Evolutionary conservation across 2,329 filamentous ascomycete species (phyloP).

Genomic region (Arachnopeziza araneosa): DNA sequence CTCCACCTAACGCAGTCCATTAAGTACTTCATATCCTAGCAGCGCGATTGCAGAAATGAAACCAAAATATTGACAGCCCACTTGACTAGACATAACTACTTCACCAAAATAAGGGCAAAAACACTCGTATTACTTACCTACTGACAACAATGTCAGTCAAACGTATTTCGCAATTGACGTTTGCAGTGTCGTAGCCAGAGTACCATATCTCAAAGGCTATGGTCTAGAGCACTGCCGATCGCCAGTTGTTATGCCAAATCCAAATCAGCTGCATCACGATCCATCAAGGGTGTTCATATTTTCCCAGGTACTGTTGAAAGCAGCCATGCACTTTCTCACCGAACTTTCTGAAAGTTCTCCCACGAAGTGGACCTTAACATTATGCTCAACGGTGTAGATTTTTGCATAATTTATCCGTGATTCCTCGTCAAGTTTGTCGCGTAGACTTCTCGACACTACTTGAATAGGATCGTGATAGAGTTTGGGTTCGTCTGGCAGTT

Average conservation of each 20-base stretch:
- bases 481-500: background rate
- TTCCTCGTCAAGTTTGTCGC: constrained; percentile 4
- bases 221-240: background rate
- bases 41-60: no score
- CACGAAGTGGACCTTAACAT: constrained; percentile 22
- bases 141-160: no score
- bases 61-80: no score
- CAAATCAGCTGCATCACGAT: background rate
- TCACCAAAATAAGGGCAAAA: no score
- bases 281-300: background rate
- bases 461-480: constrained; percentile 8
- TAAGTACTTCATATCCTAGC: no score
- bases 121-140: no score
- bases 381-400: constrained; percentile 26
- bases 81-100: no score
- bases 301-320: background rate
- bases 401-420: constrained; percentile 27
- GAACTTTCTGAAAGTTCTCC: constrained; percentile 4
- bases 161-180: no score
- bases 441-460: background rate
- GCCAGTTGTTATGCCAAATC: background rate
- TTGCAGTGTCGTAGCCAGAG: no score
- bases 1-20: no score
- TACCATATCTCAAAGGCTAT: background rate
- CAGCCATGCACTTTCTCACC: background rate